Evolutionary conservation across 1,284 basidiomycete genomes (phyloP).

Genomic region (Puccinia hordei): DNA sequence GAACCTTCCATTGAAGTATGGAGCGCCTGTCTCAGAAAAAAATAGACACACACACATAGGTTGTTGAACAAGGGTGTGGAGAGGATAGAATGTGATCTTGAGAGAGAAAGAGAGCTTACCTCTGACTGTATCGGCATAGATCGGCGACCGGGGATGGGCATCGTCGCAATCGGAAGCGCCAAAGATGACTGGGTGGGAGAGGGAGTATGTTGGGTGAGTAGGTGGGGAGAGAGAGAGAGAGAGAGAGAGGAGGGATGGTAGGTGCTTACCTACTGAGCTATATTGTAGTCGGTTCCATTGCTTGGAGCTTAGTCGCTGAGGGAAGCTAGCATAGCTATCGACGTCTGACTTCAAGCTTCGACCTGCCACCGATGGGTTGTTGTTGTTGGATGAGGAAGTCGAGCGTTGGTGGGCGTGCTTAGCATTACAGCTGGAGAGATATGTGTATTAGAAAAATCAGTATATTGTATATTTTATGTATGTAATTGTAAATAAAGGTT

Average conservation of each 20-base stretch:
- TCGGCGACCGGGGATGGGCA: constrained; percentile 32
- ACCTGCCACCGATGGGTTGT: background rate
- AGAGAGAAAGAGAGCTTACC: background rate
- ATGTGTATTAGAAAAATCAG: too few relatives aligned
- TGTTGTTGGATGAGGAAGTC: too few relatives aligned
- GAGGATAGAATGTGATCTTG: background rate
- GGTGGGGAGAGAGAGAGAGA: background rate
- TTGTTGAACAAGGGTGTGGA: background rate
- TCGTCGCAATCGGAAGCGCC: constrained; percentile 48
- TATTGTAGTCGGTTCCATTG: background rate
- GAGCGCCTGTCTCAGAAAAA: constrained; percentile 10
- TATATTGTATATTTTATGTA: too few relatives aligned
- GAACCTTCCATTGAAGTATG: constrained; percentile 36
- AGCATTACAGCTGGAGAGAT: too few relatives aligned
- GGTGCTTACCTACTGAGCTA: background rate
- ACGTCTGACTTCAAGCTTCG: background rate
- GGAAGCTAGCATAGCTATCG: background rate
- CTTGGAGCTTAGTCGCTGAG: background rate
- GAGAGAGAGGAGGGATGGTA: background rate
- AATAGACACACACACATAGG: background rate
- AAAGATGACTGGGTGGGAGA: constrained; percentile 18
- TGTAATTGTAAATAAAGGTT: too few relatives aligned
- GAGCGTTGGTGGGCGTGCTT: background rate
- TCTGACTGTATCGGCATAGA: constrained; percentile 30
- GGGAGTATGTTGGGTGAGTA: background rate